Evolutionary conservation across 2,329 filamentous ascomycete genomes (phyloP), one percentile per base, ranked within the genome.

Genomic region (Alternaria sp.): DNA sequence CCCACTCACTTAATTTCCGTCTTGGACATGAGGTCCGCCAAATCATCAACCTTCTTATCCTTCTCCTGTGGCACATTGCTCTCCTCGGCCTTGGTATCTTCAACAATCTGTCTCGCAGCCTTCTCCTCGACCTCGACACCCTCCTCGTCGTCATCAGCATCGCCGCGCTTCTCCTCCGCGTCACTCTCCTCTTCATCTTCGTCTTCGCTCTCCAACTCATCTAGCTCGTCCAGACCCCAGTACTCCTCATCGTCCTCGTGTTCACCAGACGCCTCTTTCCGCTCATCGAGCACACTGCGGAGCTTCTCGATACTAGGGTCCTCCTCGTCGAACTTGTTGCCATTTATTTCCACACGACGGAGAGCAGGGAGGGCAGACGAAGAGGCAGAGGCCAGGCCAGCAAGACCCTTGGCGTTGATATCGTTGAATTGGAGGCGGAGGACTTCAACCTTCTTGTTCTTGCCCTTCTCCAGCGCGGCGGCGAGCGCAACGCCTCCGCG

Each of bases 351-450:
- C 51, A 99, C 87, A 72, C 94, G 90, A 81, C 90, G 91, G 67
- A 99, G 82, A 12, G 86, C 86, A 2, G 93, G 93, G 9, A 99
- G 85, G 9, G 85, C 82, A 71, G 88, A 87, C 0, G 65, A 63
- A 5, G 89, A 89, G 3, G 92, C 92, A 20, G 86, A 82, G 3
- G 90, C 86, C 55, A 99, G 84, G 3, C 85, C 86, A 75, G 91
- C 89, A 51, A 98, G 80, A 18, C 90, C 92, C 59, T 88, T 85
- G 1, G 89, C 84, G 41, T 92, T 93, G 75, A 99, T 95, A 68
- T 99, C 95, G 81, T 98, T 98, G 85, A 91, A 98, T 78, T 97
- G 92, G 72, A 98, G 81, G 66, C 93, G 88, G 69, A 99, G 83
- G 10, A 89, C 89, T 82, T 97, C 88, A 22, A 99, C 84, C 76